Evolutionary conservation across 306 rosid species (phyloP).

Genomic region (Gillenia trifoliata): DNA sequence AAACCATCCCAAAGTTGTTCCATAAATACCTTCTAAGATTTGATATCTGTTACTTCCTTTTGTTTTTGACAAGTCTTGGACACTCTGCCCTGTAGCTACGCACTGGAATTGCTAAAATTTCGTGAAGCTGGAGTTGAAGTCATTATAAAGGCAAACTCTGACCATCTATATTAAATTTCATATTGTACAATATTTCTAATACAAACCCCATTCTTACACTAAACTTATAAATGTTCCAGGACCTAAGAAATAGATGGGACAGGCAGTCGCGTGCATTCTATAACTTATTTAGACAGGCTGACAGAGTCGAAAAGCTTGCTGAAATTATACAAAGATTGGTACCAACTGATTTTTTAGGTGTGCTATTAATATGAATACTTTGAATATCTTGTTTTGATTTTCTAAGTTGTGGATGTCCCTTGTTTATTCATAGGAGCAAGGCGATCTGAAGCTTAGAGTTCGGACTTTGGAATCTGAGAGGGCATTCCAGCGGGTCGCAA

Average conservation of each 20-base stretch:
- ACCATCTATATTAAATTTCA: conserved; percentile 14
- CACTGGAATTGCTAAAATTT: conserved; percentile 84
- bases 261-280: conserved; percentile 82
- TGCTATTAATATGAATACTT: conserved; percentile 14
- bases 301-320: conserved; percentile 91
- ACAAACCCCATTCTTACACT: conserved; percentile 20
- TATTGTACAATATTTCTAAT: conserved; percentile 14
- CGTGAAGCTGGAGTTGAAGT: conserved; percentile 99
- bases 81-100: conserved; percentile 63
- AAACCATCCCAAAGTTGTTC: not conserved
- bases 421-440: conserved; percentile 75
- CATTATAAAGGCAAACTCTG: conserved; percentile 55
- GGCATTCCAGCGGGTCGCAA: conserved; percentile 92
- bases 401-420: conserved; percentile 17
- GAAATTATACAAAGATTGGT: conserved; percentile 80
- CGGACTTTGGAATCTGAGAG: conserved; percentile 96
- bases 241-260: conserved; percentile 79
- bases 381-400: conserved; percentile 18
- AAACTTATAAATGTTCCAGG: conserved; percentile 50
- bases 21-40: conserved; percentile 4
- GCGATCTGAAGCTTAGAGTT: conserved; percentile 94
- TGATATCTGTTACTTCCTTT: conserved; percentile 10
- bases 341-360: conserved; percentile 3
- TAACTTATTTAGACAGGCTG: conserved; percentile 97
- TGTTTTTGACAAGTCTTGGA: conserved; percentile 25